These are phyloP conservation scores for Marasmius fiardii DNA, from an alignment of 1,284 basidiomycete genomes.

Conservation along the genomic window DNA sequence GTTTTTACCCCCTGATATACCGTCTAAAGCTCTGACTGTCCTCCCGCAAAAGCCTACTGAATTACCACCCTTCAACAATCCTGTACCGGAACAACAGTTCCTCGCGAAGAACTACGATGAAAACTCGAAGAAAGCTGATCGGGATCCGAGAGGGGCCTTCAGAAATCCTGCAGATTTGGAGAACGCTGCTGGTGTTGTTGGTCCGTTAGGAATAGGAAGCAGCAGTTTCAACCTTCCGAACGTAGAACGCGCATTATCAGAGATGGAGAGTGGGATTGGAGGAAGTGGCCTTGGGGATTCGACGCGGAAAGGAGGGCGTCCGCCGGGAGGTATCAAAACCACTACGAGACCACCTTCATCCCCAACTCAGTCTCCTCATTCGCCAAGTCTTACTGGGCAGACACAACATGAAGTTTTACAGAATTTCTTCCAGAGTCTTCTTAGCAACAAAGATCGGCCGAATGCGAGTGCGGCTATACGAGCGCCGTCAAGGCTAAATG, in stretches of 20 bases:
- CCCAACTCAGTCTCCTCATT: slow-evolving; percentile 38
- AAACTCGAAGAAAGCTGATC: slow-evolving; percentile 82
- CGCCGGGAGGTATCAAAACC: neutral
- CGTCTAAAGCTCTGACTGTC: slow-evolving; percentile 3
- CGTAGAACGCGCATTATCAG: slow-evolving; percentile 81
- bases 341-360: slow-evolving; percentile 30
- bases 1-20: slow-evolving; percentile 10
- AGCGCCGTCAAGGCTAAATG: slow-evolving; percentile 27
- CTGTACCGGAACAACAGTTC: slow-evolving; percentile 83
- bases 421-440: slow-evolving; percentile 82
- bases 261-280: slow-evolving; percentile 71
- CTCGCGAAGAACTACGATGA: slow-evolving; percentile 86
- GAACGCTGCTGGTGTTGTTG: slow-evolving; percentile 68
- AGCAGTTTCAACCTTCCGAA: slow-evolving; percentile 80
- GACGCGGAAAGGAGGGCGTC: slow-evolving; percentile 19
- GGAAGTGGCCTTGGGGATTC: slow-evolving; percentile 17
- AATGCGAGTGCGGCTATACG: slow-evolving; percentile 17
- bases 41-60: slow-evolving; percentile 50
- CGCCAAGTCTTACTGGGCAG: slow-evolving; percentile 54
- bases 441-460: slow-evolving; percentile 63
- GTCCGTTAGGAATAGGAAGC: slow-evolving; percentile 85
- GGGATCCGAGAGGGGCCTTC: slow-evolving; percentile 87
- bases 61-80: slow-evolving; percentile 72
- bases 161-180: slow-evolving; percentile 62
- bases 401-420: slow-evolving; percentile 80